phyloP scores from a whole-genome alignment of 768 basidiomycete genomes.

The Suillus subalutaceus region DNA sequence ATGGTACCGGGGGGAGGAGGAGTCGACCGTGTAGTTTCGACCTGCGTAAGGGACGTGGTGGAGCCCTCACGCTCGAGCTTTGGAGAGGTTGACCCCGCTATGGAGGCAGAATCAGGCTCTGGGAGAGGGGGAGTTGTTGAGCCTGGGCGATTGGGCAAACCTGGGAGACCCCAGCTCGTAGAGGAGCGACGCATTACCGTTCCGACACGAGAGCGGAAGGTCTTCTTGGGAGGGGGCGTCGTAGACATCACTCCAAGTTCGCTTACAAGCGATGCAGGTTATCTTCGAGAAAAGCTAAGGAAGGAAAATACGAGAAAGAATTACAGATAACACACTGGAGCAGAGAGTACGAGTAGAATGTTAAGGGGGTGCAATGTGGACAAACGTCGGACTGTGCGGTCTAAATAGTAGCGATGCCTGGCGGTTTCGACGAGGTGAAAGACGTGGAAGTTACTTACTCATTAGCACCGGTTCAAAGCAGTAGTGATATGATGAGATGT shows the following conservation, averaged over 20 bases:
- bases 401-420: constrained; percentile 38
- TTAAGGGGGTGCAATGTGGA: constrained; percentile 24
- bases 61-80: constrained; percentile 34
- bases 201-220: constrained; percentile 63
- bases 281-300: constrained; percentile 11
- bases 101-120: constrained; percentile 31
- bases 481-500: constrained; percentile 36
- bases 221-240: constrained; percentile 38
- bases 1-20: constrained; percentile 60
- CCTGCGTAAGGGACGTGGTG: constrained; percentile 32
- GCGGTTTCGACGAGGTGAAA: constrained; percentile 38
- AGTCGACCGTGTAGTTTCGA: constrained; percentile 30
- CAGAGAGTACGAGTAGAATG: constrained; percentile 14
- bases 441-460: constrained; percentile 25
- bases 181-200: constrained; percentile 64
- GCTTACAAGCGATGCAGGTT: not conserved
- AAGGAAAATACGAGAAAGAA: constrained; percentile 4
- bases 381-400: constrained; percentile 23
- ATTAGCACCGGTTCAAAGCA: constrained; percentile 22
- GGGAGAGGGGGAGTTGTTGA: constrained; percentile 30
- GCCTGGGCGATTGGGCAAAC: constrained; percentile 32
- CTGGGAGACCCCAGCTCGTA: constrained; percentile 48
- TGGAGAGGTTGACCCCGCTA: constrained; percentile 29
- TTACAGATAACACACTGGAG: constrained; percentile 14
- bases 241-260: constrained; percentile 30